Evolutionary conservation across 345 rosid species (phyloP), one percentile per base, ranked within the genome.

Genomic region (Gossypioides kirkii): DNA sequence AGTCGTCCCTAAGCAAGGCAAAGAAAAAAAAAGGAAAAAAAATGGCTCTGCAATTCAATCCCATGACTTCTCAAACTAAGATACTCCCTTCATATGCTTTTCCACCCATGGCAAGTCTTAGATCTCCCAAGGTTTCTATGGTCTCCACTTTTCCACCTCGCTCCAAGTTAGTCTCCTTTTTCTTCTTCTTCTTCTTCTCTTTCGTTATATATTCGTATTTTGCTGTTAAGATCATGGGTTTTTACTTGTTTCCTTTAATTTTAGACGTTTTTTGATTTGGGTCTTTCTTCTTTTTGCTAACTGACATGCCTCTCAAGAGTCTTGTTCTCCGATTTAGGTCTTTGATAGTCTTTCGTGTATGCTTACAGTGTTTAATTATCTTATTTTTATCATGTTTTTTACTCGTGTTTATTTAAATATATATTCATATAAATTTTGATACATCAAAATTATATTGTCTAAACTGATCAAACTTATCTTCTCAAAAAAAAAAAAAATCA

Each of bases 101-200:
- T 53, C 94, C 97, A 52, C 80, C 89, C 61, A 70, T 79, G 87
- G 80, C 87, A 81, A 53, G 83, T 46, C 70, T 76, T 85, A 85
- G 98, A 86, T 93, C 97, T 86, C 87, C 97, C n/a, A 86, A 79
- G 82, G 77, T 91, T 72, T 76, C 75, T 28, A 87, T 92, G 84
- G 90, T 93, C 59, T 91, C 97, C 11, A 86, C 94, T 17, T 83
- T 91, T 63, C 84, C 83, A 62, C 80, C 96, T 56, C 80, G 85
- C 50, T 45, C 90, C 72, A 88, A 82, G 97, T 91, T 13, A 72
- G 87, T 82, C n/a, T 56, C 46, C 52, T 46, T 55, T 18, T 11
- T 16, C 38, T 61, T 26, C 6, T 3, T 20, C 56, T 47, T 26
- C 49, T 43, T 22, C 61, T 26, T 41, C 42, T 20, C 49, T 64